Base-by-base conservation (phyloP, 2,329 filamentous ascomycete species). In the Clathrospora elynae region DNA sequence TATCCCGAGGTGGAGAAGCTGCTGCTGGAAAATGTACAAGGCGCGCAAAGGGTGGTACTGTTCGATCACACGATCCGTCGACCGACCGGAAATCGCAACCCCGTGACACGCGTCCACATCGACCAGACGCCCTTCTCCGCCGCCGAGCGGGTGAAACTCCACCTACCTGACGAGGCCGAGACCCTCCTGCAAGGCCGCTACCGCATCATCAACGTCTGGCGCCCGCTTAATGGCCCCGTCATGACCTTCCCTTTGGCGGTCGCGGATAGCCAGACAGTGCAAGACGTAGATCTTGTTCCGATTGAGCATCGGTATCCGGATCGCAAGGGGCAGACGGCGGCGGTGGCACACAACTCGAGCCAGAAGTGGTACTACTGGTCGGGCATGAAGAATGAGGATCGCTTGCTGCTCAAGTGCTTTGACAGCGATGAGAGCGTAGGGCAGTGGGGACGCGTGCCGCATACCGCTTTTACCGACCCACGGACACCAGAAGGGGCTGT, bases 31-130 rank as follows among this genome's bases (percentile, higher is more conserved):
- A 70, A 82, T 43, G 76, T 95, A 11, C 83, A 85, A 0, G 87
- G 86, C 38, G 78, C 81, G 17, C 77, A 80, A 42, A 77, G 78
- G 4, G 75, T 95, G 19, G 75, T 88, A 55, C 74, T 95, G 64
- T 96, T 95, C 72, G 90, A 95, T 75, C 88, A 96, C 74, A 95
- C 90, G 6, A 82, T 95, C 67, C 86, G 90, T n/a, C 81, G 87
- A 28, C 78, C 83, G 0, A 70, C 74, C 38, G 80, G 86, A 0
- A 68, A 70, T n/a, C 81, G 90, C 33, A 75, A 73, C 1, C 89
- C 90, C 2, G 89, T 95, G 0, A 81, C 76, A 9, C 71, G 80
- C 26, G 87, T 87, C 0, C 90, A 96, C 70, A 87, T 95, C 50
- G 90, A 96, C 67, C 90, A 96, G 71, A 93, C 89, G 0, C 71